These are phyloP conservation scores for Linaria vulgaris DNA, from an alignment of 257 asterid genomes.

Conservation along the genomic window DNA sequence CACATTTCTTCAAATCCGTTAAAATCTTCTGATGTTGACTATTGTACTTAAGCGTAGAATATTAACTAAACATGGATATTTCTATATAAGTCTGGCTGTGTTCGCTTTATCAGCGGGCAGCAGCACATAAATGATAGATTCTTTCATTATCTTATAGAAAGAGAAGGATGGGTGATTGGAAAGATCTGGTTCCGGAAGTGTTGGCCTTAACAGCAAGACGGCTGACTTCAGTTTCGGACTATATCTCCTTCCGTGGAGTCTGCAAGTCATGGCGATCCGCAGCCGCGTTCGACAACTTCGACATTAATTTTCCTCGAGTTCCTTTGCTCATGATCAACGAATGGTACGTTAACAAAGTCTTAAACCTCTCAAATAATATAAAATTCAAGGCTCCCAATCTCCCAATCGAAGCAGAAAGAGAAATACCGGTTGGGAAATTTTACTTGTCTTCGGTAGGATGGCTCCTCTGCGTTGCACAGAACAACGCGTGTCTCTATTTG, in stretches of 20 bases:
- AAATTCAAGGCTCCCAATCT: background rate
- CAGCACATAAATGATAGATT: too few species aligned
- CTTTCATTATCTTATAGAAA: too few species aligned
- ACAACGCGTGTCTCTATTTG: background rate
- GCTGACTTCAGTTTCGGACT: background rate
- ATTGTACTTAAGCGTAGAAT: constrained; percentile 19
- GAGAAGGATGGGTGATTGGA: background rate
- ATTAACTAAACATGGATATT: constrained; percentile 12
- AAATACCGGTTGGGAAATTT: background rate
- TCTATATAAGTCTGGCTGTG: too few species aligned
- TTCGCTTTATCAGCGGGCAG: too few species aligned
- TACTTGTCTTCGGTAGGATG: background rate
- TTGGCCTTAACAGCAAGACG: background rate
- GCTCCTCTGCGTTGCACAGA: background rate
- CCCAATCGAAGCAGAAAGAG: background rate
- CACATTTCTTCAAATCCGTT: constrained; percentile 23
- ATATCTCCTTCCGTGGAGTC: background rate
- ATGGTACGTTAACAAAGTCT: background rate
- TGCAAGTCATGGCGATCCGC: background rate
- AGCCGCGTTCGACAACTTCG: background rate
- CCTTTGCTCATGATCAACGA: background rate
- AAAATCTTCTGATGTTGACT: constrained; percentile 28
- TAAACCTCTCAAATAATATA: background rate
- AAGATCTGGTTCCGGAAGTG: background rate
- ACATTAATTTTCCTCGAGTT: background rate